Evolutionary conservation across 352 stramenopile genomes (phyloP), one percentile per base, ranked within the genome.

Genomic region (Elongisporangium undulatum): DNA sequence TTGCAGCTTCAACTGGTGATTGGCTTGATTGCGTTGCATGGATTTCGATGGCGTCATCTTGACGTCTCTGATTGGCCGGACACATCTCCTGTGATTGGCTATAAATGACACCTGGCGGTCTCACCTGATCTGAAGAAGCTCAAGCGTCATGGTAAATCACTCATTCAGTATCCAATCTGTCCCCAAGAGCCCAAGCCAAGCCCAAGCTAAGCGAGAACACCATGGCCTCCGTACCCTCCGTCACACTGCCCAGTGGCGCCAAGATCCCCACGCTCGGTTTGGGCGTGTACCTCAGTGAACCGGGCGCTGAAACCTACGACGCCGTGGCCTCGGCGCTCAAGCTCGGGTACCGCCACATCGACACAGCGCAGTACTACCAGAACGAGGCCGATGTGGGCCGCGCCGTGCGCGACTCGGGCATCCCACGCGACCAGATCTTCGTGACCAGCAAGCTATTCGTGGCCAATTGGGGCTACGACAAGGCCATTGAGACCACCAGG

Each of bases 261-360:
- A 20, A 17, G 21, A 82, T 85, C 58, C 75, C 75, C 0, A 48
- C 53, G 38, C 20, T 85, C 7, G 75, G 72, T 5, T 63, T 85
- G 26, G 75, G 75, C 26, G 70, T 79, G 12, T 85, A 71, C 63
- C 69, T 74, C 60, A 73, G 66, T 50, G 55, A 64, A 5, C 66
- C 69, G 10, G 69, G 69, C 19, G 58, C 51, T 1, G 62, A 76
- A 57, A 75, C 67, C 49, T 79, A 85, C 63, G 53, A 72, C 26
- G 73, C 68, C 24, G 73, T 85, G 15, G 41, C 56, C 8, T 59
- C 53, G 0, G 75, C 73, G 34, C 64, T 96, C 16, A 54, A 81
- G 20, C 59, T 88, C 15, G 87, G 89, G 49, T 92, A 92, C 59
- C 69, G 89, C 20, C 83, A 93, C 62, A 92, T 97, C 60, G 89